Conservation (phyloP, 305 asterid species). For the Withania somnifera region DNA sequence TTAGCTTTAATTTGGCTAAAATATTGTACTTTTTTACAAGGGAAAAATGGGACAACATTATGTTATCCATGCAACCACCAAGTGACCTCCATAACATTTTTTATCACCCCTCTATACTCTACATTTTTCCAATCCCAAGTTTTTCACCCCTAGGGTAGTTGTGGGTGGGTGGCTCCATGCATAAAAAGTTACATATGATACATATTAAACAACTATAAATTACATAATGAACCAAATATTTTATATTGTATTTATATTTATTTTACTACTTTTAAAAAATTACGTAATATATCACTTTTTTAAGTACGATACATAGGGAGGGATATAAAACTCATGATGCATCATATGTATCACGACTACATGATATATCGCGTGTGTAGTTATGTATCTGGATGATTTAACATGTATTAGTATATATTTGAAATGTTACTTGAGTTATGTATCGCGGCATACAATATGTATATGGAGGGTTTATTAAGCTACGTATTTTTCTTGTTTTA, state of each 20-base stretch:
- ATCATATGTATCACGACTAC: too few relatives aligned
- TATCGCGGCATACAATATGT: too few relatives aligned
- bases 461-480: too few relatives aligned
- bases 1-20: not conserved
- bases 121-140: not conserved
- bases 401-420: too few relatives aligned
- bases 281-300: too few relatives aligned
- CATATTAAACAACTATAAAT: not conserved
- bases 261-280: too few relatives aligned
- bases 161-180: not conserved
- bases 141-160: not conserved
- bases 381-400: too few relatives aligned
- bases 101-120: slow-evolving; percentile 3
- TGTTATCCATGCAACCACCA: slow-evolving; percentile 5
- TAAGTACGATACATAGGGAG: too few relatives aligned
- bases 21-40: not conserved
- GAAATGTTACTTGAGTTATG: too few relatives aligned
- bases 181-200: not conserved
- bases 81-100: not conserved
- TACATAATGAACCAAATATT: not conserved
- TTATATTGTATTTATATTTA: too few relatives aligned
- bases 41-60: not conserved
- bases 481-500: not conserved
- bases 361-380: too few relatives aligned
- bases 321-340: too few relatives aligned